phyloP scores from a whole-genome alignment of 1,139 yeast species.

The Arxiozyma heterogenica region DNA sequence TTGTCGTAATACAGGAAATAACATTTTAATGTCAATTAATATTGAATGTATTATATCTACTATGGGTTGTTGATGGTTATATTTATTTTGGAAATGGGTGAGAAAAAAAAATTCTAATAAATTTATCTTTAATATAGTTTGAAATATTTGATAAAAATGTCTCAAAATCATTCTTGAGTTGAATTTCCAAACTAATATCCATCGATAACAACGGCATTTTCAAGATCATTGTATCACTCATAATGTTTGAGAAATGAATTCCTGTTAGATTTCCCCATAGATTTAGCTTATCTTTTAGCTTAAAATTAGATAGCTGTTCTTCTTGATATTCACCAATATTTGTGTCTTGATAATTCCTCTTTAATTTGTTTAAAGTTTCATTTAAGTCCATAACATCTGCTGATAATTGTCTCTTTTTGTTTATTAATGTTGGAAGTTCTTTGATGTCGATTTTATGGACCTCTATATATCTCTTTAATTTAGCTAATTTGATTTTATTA shows the following conservation, averaged over 20 bases:
- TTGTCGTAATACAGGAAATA: not conserved
- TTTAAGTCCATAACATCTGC: not conserved
- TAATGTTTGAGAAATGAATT: not conserved
- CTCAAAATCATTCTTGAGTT: not conserved
- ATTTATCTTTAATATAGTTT: not conserved
- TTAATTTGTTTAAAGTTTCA: not conserved
- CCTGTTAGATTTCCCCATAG: not conserved
- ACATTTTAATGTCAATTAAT: not conserved
- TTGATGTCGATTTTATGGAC: conserved; percentile 22
- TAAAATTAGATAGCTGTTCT: not conserved
- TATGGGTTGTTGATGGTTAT: not conserved
- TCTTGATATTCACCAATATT: not conserved
- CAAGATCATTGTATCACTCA: not conserved
- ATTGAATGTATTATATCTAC: not conserved
- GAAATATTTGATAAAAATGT: not conserved
- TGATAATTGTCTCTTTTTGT: not conserved
- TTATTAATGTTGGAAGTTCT: conserved; percentile 45
- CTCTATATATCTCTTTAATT: conserved; percentile 24
- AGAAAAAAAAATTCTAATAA: not conserved
- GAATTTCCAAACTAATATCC: not conserved
- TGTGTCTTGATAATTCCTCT: not conserved
- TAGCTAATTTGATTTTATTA: conserved; percentile 26
- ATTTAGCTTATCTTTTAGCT: not conserved
- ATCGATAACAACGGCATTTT: not conserved
- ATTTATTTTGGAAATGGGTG: not conserved